Base-by-base conservation (phyloP, 805 yeast genomes). In the Metschnikowia hibisci region DNA sequence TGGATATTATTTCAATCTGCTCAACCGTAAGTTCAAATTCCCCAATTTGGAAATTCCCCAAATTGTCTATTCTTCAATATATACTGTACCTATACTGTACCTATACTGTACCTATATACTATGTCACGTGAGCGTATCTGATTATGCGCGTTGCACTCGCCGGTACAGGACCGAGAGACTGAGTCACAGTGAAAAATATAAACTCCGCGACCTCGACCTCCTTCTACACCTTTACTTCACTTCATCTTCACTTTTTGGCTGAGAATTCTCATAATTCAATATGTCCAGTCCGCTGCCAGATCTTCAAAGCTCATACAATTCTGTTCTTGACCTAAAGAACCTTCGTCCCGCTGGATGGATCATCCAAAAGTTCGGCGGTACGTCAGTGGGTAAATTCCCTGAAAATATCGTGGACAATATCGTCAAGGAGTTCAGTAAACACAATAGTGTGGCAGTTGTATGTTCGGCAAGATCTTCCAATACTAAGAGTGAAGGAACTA, bases 291-390 rank as follows among this genome's bases (percentile, higher is more conserved):
- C 53, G 2, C 43, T 47, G 3, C 62, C 65, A n/a, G 31, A 48
- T 30, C 40, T 51, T 6, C 61, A 54, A 11, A 55, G 53, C 36
- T 65, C 72, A 2, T 71, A 67, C 43, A 69, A 67, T 43, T 69
- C 74, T 2, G 72, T 71, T 32, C 58, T 66, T 25, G 76, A 71
- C 49, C 55, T 71, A 33, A 60, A 58, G 27, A 44, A 50, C 15
- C 54, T 52, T 11, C 40, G 51, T 13, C 35, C 58, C 22, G 41
- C 47, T 13, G 70, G 70, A 7, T 71, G 76, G 76, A 52, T 70
- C 32, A 58, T 93, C 6, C 99, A 93, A 64, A 93, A 93, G 65
- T 93, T 87, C 58, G 99, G 99, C 38, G 99, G 99, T 42, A 93
- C 99, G 12, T 82, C 93, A 36, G 96, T 93, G 26, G 99, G 99